phyloP scores from a whole-genome alignment of 805 yeast species.

The Deakozyma indianensis region DNA sequence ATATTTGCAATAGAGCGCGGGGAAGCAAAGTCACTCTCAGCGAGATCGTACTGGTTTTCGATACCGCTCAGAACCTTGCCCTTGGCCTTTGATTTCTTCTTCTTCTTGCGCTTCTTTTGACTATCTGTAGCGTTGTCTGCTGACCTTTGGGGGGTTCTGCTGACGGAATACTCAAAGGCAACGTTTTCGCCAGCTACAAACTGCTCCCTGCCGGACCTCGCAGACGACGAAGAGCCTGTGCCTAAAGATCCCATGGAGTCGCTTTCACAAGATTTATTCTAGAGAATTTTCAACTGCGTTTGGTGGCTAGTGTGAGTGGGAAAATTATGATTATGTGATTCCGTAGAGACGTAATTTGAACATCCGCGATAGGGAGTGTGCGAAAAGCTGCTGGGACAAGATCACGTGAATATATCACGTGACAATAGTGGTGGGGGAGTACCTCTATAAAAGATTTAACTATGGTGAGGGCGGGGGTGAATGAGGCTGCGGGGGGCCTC shows the following conservation, averaged over 20 bases:
- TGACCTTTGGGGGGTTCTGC: not conserved
- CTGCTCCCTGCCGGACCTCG: slow-evolving; percentile 6
- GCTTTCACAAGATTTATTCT: no score
- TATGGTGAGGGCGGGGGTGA: no score
- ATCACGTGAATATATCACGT: no score
- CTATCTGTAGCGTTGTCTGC: not conserved
- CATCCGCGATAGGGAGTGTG: no score
- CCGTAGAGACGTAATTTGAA: no score
- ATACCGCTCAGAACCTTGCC: slow-evolving; percentile 24
- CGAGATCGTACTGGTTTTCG: not conserved
- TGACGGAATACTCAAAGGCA: slow-evolving; percentile 19
- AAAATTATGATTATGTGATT: no score
- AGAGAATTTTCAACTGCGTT: no score
- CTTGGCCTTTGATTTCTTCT: not conserved
- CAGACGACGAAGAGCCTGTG: not conserved
- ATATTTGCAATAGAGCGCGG: not conserved
- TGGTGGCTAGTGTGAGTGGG: no score
- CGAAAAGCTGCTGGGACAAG: no score
- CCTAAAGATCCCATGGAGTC: not conserved
- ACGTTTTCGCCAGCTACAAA: slow-evolving; percentile 18
- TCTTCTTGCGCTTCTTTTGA: not conserved
- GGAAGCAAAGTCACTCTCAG: not conserved
- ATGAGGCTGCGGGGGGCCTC: no score
- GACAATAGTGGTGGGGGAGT: no score
- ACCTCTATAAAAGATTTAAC: no score